Base-by-base conservation (phyloP, 371 early-diverging fungal genomes). In the Lichtheimia corymbifera region DNA sequence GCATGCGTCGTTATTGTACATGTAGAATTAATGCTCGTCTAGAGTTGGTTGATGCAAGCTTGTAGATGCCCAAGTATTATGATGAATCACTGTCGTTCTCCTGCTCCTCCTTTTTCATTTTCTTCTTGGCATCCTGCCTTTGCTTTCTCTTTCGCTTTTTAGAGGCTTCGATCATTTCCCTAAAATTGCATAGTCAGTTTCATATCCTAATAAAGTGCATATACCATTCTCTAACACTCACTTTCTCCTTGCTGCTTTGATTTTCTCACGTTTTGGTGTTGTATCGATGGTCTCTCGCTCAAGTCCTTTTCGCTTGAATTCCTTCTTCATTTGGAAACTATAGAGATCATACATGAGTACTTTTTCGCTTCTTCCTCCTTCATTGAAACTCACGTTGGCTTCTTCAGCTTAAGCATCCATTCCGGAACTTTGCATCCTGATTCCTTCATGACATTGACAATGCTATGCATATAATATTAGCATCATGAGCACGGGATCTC, bases 371-470 rank as follows among this genome's bases (percentile, higher is more conserved):
- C 15, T 18, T 53, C 17, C 52, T 50, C 41, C 41, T 44, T n/a
- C 11, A 27, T 4, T 22, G 13, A 11, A 15, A 52, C 53, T 56
- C 77, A 85, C 85, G 74, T 86, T 63, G 91, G 85, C 53, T 87
- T 91, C 65, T 92, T 91, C 59, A 98, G 73, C 51, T 83, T 63
- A 62, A 97, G 70, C 97, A 98, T 97, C 97, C 97, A 98, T 40
- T 97, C 97, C 24, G 96, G 95, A 2, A 98, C 92, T 9, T 96
- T 91, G 72, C 97, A 96, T 3, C 97, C 98, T 24, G 94, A 93
- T 64, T 92, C 90, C 53, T 86, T 83, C 97, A 98, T 97, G 5
- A 98, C 97, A 72, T 97, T 97, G 40, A 94, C 98, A 59, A 98
- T 88, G 58, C 88, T 85, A 63, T 5, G 11, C 20, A 24, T 20